Evolutionary conservation across 108 stramenopile species (phyloP).

Genomic region (Skeletonema menzelii): DNA sequence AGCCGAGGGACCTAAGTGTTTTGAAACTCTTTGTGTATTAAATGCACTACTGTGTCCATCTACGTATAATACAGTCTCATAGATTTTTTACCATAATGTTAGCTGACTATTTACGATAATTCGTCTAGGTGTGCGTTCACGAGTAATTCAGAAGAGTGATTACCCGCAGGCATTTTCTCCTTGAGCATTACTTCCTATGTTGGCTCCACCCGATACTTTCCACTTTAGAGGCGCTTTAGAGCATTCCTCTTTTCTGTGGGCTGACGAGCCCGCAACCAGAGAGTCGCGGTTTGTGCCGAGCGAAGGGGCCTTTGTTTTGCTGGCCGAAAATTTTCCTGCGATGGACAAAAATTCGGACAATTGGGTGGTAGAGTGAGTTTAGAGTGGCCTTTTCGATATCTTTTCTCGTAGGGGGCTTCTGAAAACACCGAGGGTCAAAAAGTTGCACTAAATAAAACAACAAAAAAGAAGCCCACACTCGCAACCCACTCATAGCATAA

Average conservation of each 20-base stretch:
- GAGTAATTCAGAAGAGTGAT: too few species aligned
- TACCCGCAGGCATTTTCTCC: not conserved
- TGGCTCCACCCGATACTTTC: not conserved
- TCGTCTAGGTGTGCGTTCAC: too few species aligned
- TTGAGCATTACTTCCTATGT: too few species aligned
- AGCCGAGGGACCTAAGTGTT: too few species aligned
- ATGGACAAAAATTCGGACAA: not conserved
- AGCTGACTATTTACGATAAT: too few species aligned
- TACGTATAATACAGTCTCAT: too few species aligned
- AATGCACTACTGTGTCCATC: too few species aligned
- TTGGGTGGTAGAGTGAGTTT: too few species aligned
- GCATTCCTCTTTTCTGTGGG: not conserved
- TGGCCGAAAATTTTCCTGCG: not conserved
- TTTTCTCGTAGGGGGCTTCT: not conserved
- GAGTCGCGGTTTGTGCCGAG: too few species aligned
- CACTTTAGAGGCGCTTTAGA: not conserved
- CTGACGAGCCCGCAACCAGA: not conserved
- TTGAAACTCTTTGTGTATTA: too few species aligned
- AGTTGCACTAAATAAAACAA: not conserved
- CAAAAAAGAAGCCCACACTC: not conserved
- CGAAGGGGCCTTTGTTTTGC: not conserved
- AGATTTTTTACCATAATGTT: too few species aligned
- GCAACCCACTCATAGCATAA: not conserved
- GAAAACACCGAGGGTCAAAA: not conserved
- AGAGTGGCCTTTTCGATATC: too few species aligned